phyloP scores from a whole-genome alignment of 2,329 filamentous ascomycete species.

The Elsinoe australis region DNA sequence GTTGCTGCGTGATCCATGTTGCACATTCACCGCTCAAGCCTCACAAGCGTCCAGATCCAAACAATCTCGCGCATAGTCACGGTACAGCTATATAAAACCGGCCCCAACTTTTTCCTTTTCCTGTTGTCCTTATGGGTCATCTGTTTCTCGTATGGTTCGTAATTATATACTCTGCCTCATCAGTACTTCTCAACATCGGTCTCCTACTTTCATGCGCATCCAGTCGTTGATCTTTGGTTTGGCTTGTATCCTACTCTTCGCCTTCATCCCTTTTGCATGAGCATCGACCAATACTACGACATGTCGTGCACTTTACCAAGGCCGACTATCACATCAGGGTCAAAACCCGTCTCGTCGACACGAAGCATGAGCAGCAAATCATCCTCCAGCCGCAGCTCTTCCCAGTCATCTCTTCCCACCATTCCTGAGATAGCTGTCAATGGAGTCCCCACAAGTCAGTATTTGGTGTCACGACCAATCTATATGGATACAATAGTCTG shows the following conservation, averaged over 20 bases:
- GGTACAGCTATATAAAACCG: background rate
- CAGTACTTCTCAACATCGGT: background rate
- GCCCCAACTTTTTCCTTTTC: background rate
- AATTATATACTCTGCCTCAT: constrained; percentile 4
- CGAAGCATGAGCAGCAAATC: background rate
- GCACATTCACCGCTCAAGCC: constrained; percentile 12
- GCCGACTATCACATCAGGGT: background rate
- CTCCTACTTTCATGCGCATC: constrained; percentile 9
- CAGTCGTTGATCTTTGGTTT: constrained; percentile 12
- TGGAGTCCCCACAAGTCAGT: background rate
- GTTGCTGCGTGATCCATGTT: constrained; percentile 6
- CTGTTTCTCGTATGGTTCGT: constrained; percentile 8
- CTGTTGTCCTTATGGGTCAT: background rate
- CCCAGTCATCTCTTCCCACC: background rate
- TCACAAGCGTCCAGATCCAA: background rate
- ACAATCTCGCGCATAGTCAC: background rate
- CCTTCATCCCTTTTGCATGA: constrained; percentile 13
- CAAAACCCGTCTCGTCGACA: background rate
- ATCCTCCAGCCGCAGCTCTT: background rate
- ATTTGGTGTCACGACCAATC: background rate
- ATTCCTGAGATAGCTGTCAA: constrained; percentile 10
- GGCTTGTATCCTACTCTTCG: constrained; percentile 3
- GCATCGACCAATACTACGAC: background rate
- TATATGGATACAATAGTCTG: background rate
- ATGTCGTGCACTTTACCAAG: background rate